Evolutionary conservation across 768 basidiomycete genomes (phyloP).

Genomic region (Termitomyces sp.): DNA sequence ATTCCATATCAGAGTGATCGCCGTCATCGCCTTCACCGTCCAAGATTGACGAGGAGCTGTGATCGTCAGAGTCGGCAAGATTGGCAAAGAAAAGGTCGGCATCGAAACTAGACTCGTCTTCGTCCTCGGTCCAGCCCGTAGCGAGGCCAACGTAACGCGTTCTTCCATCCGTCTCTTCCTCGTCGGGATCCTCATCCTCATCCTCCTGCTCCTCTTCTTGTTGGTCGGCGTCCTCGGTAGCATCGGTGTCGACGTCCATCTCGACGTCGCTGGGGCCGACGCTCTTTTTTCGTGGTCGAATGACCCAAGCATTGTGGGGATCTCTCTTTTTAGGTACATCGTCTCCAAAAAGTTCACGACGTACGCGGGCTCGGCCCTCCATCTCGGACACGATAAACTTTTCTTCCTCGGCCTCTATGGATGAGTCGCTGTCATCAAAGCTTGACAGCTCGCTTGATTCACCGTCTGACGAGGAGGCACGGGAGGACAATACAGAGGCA

Average conservation of each 20-base stretch:
- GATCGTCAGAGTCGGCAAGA: slow-evolving; percentile 55
- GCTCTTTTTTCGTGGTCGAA: slow-evolving; percentile 65
- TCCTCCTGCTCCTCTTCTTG: slow-evolving; percentile 45
- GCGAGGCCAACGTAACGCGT: slow-evolving; percentile 58
- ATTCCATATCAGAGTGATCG: slow-evolving; percentile 42
- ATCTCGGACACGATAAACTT: slow-evolving; percentile 49
- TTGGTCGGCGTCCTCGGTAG: slow-evolving; percentile 59
- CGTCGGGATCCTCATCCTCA: slow-evolving; percentile 35
- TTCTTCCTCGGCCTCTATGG: slow-evolving; percentile 60
- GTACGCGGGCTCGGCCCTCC: slow-evolving; percentile 48
- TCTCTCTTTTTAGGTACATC: slow-evolving; percentile 37
- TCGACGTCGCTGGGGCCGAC: slow-evolving; percentile 61
- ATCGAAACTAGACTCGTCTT: slow-evolving; percentile 76
- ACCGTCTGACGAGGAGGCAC: slow-evolving; percentile 36
- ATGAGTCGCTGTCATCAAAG: slow-evolving; percentile 49
- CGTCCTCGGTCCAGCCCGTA: slow-evolving; percentile 71
- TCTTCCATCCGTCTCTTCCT: slow-evolving; percentile 44
- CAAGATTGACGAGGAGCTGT: slow-evolving; percentile 22
- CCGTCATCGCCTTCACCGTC: slow-evolving; percentile 36
- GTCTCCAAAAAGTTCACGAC: slow-evolving; percentile 57
- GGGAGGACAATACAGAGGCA: slow-evolving; percentile 53
- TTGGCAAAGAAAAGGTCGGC: slow-evolving; percentile 84
- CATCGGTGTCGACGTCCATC: slow-evolving; percentile 60
- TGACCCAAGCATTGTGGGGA: slow-evolving; percentile 59
- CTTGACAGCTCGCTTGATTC: slow-evolving; percentile 41